Evolutionary conservation across 2,329 filamentous ascomycete genomes (phyloP).

Genomic region (Rutstroemia sydowiana): DNA sequence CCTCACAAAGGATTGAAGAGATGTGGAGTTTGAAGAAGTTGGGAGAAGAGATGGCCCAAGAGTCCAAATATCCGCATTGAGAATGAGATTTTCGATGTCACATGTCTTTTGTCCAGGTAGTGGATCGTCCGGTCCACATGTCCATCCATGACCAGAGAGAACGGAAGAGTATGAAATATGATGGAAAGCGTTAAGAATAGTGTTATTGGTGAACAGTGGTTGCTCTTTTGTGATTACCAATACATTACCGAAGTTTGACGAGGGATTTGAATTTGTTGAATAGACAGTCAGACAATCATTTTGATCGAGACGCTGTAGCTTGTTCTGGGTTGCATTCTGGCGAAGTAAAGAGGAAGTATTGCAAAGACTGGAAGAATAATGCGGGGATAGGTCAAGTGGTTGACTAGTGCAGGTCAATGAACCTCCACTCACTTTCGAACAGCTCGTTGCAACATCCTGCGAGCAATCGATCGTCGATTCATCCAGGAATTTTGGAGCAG

Average conservation of each 20-base stretch:
- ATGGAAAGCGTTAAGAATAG: constrained; percentile 16
- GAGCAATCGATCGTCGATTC: not conserved
- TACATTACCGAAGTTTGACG: constrained; percentile 14
- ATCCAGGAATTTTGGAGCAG: constrained; percentile 14
- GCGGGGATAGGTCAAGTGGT: not conserved
- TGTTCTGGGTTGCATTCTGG: constrained; percentile 2
- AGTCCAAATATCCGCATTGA: constrained; percentile 15
- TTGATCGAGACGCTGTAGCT: constrained; percentile 13
- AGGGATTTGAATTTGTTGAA: constrained; percentile 10
- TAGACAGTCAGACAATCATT: constrained; percentile 19
- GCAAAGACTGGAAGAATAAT: not conserved
- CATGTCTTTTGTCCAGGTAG: constrained; percentile 16
- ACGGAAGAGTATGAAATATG: constrained; percentile 17
- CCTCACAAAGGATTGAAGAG: constrained; percentile 5
- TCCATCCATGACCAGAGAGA: constrained; percentile 20
- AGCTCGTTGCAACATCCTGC: constrained; percentile 7
- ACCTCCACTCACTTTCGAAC: constrained; percentile 7
- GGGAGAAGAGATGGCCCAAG: constrained; percentile 7
- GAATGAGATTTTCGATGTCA: constrained; percentile 13
- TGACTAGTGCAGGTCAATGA: constrained; percentile 1
- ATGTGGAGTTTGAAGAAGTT: not conserved
- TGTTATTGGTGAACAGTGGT: constrained; percentile 10
- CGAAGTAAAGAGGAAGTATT: constrained; percentile 2
- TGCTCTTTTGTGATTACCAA: constrained; percentile 18
- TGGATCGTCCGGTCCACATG: constrained; percentile 16